phyloP scores from a whole-genome alignment of 345 rosid genomes.

The Rhizophora apiculata region DNA sequence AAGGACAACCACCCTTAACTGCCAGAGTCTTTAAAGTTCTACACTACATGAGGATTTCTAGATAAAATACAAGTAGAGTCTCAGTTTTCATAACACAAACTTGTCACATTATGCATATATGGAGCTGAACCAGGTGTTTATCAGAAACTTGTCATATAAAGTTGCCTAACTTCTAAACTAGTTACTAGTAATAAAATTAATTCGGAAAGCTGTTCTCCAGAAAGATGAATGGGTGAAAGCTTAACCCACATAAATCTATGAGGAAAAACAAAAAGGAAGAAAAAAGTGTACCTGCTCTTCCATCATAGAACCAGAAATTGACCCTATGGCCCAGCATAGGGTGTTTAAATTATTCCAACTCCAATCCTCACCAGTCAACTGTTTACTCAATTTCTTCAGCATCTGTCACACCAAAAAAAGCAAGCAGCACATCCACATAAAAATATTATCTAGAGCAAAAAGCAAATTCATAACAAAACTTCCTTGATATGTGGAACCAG shows the following conservation, averaged over 20 bases:
- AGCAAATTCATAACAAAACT: not conserved
- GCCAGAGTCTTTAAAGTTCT: too few species aligned
- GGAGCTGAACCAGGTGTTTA: too few species aligned
- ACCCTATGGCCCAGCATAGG: slow-evolving; percentile 99
- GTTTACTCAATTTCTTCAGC: slow-evolving; percentile 93
- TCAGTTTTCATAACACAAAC: too few species aligned
- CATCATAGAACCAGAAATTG: slow-evolving; percentile 98
- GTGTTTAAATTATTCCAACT: slow-evolving; percentile 96
- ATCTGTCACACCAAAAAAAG: slow-evolving; percentile 43
- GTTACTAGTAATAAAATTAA: too few species aligned
- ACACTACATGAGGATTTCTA: too few species aligned
- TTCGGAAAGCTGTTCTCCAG: not conserved
- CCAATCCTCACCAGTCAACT: slow-evolving; percentile 96
- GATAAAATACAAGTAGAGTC: too few species aligned
- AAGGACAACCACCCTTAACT: too few species aligned
- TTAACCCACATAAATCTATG: not conserved
- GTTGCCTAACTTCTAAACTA: too few species aligned
- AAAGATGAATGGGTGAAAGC: not conserved
- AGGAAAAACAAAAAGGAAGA: too few species aligned
- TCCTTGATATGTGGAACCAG: not conserved
- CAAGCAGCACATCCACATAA: slow-evolving; percentile 6
- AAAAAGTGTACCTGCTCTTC: slow-evolving; percentile 80
- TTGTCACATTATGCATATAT: too few species aligned
- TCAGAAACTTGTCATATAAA: too few species aligned
- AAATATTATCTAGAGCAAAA: not conserved